Conservation (phyloP, 352 stramenopile genomes). For the Phytophthora pinifolia region DNA sequence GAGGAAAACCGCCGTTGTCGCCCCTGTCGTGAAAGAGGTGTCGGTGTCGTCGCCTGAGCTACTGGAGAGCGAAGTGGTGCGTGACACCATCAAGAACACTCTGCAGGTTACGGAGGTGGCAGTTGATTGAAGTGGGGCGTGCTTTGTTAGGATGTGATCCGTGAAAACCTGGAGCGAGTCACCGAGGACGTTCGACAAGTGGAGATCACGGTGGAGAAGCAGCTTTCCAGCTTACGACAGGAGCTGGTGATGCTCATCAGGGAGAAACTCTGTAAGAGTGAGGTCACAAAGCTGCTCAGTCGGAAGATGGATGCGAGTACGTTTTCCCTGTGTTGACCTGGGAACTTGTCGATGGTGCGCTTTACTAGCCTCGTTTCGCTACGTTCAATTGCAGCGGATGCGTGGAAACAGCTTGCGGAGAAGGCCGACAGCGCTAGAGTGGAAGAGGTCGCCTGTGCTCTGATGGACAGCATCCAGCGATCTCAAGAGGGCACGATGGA, state of each 20-base stretch:
- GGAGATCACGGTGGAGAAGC: constrained; percentile 26
- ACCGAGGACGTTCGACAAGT: constrained; percentile 15
- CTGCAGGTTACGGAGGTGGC: background rate
- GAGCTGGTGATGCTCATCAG: constrained; percentile 23
- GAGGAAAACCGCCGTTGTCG: constrained; percentile 7
- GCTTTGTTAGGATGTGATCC: constrained; percentile 12
- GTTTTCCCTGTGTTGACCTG: background rate
- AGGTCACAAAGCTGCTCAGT: constrained; percentile 37
- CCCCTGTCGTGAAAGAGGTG: constrained; percentile 12
- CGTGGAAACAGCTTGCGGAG: constrained; percentile 39
- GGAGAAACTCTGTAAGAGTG: constrained; percentile 32
- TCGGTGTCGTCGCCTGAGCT: background rate
- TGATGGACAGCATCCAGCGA: constrained; percentile 32
- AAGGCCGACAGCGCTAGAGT: constrained; percentile 34
- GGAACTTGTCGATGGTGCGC: background rate
- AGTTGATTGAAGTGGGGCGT: background rate
- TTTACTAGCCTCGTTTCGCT: background rate
- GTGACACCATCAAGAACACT: background rate
- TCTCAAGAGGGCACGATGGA: constrained; percentile 27
- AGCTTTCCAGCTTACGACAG: constrained; percentile 20
- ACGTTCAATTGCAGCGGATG: constrained; percentile 27
- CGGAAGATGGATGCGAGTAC: constrained; percentile 45
- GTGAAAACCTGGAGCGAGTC: constrained; percentile 7
- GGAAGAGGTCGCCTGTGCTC: constrained; percentile 28
- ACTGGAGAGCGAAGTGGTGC: constrained; percentile 16